Conservation (phyloP, 352 stramenopile genomes). For the Globisporangium megalacanthum region DNA sequence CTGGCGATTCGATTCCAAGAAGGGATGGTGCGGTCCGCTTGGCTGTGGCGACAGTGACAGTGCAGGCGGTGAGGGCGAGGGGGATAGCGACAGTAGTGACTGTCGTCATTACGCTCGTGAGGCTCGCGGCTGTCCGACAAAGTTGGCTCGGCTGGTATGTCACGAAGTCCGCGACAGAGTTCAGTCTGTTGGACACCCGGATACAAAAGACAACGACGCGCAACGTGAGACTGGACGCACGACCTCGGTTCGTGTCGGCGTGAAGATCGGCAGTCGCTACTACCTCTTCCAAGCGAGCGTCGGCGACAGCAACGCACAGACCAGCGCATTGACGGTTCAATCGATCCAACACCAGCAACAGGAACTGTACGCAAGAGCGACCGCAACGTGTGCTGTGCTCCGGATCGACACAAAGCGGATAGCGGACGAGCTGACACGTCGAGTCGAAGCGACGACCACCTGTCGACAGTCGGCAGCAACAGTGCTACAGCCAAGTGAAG, state of each 20-base stretch:
- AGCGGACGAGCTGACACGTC: neutral
- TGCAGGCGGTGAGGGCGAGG: neutral
- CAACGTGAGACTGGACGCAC: too few species aligned
- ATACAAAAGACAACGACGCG: too few species aligned
- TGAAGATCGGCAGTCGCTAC: constrained; percentile 31
- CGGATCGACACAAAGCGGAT: constrained; percentile 5
- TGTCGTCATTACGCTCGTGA: neutral
- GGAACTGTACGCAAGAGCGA: neutral
- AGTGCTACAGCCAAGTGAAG: neutral
- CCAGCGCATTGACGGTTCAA: neutral
- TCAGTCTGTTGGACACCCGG: neutral
- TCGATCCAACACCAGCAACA: neutral
- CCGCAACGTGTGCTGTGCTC: constrained; percentile 5
- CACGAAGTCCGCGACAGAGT: neutral
- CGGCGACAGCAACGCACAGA: neutral
- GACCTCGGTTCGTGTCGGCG: constrained; percentile 7
- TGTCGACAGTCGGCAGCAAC: neutral
- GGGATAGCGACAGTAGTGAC: neutral
- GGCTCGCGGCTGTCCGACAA: neutral
- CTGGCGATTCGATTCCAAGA: too few species aligned
- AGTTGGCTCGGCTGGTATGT: neutral
- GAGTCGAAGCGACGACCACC: neutral
- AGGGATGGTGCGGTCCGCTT: too few species aligned
- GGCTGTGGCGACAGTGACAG: neutral
- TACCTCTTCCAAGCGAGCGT: constrained; percentile 25